Evolutionary conservation across 1,284 basidiomycete species (phyloP).

Genomic region (Cutaneotrichosporon arboriforme): DNA sequence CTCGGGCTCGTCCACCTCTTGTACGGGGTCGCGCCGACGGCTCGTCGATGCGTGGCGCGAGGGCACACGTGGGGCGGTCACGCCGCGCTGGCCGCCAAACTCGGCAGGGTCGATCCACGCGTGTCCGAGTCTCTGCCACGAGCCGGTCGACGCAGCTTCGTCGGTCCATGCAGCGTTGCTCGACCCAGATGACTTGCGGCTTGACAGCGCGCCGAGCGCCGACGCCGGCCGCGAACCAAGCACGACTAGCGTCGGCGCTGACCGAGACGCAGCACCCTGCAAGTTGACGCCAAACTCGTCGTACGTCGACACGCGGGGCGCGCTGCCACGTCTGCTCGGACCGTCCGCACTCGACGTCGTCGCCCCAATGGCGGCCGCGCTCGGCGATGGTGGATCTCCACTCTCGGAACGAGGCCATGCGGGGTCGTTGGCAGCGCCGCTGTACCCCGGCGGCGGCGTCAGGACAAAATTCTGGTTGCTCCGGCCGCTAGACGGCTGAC

Average conservation of each 20-base stretch:
- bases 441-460: background rate
- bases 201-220: background rate
- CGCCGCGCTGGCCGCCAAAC: too few species aligned
- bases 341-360: conserved; percentile 3
- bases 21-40: too few species aligned
- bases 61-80: too few species aligned
- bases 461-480: background rate
- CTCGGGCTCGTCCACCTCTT: too few species aligned
- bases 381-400: background rate
- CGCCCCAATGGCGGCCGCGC: background rate
- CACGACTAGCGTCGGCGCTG: background rate
- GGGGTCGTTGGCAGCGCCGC: background rate
- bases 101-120: background rate
- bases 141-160: too few species aligned
- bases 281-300: conserved; percentile 12
- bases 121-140: background rate
- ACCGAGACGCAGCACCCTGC: background rate
- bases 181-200: too few species aligned
- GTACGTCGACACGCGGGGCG: background rate
- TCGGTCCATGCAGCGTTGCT: too few species aligned
- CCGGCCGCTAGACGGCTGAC: background rate
- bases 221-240: background rate
- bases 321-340: background rate
- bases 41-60: too few species aligned
- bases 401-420: too few species aligned